A percentile compares a stretch with the other conserved stretches of the same genome.
phyloP scores from a whole-genome alignment of 768 basidiomycete genomes.

The Pleurotus giganteus region DNA sequence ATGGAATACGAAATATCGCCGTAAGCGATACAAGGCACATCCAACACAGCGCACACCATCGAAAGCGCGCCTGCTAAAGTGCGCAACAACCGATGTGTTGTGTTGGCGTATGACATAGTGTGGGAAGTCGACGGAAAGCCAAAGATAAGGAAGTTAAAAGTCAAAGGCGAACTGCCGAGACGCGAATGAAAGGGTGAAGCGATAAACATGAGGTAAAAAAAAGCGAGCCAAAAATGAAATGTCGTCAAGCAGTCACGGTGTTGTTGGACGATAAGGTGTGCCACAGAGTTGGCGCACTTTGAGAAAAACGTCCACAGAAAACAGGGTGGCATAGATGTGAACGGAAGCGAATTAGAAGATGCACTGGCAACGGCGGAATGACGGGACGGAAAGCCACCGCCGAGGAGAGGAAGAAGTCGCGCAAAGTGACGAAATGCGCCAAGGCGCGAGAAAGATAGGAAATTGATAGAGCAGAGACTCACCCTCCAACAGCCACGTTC shows the following conservation, averaged over 20 bases:
- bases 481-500: conserved; percentile 68
- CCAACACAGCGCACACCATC: neutral
- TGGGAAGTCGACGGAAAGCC: neutral
- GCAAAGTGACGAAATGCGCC: neutral
- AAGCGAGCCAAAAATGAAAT: neutral
- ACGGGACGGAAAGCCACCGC: neutral
- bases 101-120: neutral
- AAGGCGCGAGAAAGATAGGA: neutral
- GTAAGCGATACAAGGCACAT: neutral
- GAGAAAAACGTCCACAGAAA: neutral
- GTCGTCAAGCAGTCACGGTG: neutral
- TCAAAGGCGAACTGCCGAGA: no score
- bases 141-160: neutral
- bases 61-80: neutral
- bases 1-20: no score
- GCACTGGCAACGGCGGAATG: neutral
- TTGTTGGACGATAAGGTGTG: neutral
- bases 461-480: conserved; percentile 1
- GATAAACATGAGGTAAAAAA: neutral
- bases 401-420: neutral
- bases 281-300: no score
- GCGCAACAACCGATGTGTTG: neutral
- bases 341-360: neutral
- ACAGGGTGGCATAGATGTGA: neutral
- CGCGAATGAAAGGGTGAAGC: neutral